Conservation (phyloP, 202 grass and related monocot genomes). For the Saccharum hybrid region DNA sequence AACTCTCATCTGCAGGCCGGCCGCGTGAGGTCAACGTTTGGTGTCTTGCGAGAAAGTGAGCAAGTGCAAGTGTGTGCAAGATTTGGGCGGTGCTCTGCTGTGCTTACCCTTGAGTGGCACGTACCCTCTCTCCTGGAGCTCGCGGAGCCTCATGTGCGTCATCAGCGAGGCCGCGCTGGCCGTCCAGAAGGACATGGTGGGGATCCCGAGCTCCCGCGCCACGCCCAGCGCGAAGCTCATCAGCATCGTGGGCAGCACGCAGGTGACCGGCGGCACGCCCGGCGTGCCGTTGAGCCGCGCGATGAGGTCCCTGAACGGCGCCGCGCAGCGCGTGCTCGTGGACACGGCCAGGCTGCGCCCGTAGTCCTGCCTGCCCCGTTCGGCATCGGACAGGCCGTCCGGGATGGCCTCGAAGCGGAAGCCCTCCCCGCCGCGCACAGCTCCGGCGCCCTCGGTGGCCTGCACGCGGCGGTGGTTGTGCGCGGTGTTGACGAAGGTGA, state of each 20-base stretch:
- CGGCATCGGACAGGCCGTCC: neutral
- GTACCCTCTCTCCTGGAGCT: neutral
- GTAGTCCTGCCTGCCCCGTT: neutral
- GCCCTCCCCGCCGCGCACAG: neutral
- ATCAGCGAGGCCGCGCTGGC: neutral
- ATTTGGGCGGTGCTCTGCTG: too few relatives aligned
- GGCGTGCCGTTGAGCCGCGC: neutral
- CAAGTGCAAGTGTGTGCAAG: too few relatives aligned
- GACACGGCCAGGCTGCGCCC: neutral
- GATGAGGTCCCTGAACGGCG: neutral
- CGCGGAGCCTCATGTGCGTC: neutral
- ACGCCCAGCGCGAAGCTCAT: constrained; percentile 47
- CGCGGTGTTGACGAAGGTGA: constrained; percentile 40
- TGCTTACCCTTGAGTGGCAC: neutral
- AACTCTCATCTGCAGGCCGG: neutral
- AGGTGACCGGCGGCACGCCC: constrained; percentile 33
- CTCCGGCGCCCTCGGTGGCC: neutral
- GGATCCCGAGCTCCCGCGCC: constrained; percentile 7
- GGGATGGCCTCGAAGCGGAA: neutral
- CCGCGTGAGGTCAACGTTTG: too few relatives aligned
- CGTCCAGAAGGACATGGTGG: constrained; percentile 17
- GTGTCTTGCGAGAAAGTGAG: too few relatives aligned
- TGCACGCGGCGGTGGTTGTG: neutral
- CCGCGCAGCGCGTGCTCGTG: neutral
- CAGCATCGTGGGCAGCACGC: constrained; percentile 31